These are phyloP conservation scores for Tillandsia fasciculata DNA, from an alignment of 176 grass and related monocot genomes.

Conservation along the genomic window DNA sequence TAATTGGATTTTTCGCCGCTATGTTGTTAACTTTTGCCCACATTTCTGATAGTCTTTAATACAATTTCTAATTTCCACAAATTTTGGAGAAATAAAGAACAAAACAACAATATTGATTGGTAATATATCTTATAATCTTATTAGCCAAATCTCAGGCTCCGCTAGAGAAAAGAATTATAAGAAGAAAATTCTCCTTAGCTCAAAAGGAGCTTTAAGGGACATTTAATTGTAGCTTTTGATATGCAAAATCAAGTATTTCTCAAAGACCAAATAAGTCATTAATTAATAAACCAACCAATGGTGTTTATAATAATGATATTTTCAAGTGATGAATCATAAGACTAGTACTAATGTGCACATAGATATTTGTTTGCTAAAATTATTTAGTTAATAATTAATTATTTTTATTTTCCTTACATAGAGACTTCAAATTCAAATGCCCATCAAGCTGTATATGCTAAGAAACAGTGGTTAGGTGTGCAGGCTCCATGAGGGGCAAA, in stretches of 20 bases:
- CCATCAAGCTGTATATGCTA: conserved; percentile 27
- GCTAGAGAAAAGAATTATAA: neutral
- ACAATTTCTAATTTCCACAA: neutral
- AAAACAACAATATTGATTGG: neutral
- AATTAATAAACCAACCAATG: no score
- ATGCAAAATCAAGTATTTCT: no score
- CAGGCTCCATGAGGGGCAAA: conserved; percentile 40
- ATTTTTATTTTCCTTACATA: neutral
- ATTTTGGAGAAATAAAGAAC: neutral
- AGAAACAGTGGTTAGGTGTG: conserved; percentile 30
- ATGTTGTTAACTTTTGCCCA: neutral
- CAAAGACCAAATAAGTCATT: no score
- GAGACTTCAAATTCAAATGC: conserved; percentile 20
- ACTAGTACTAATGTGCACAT: neutral
- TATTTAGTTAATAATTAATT: no score
- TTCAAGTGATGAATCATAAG: no score
- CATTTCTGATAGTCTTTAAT: neutral
- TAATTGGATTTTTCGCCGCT: neutral
- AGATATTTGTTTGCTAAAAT: conserved; percentile 7
- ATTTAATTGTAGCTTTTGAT: neutral
- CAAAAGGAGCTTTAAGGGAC: neutral
- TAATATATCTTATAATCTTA: neutral
- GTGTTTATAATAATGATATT: neutral
- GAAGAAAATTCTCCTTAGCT: neutral
- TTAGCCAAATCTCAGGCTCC: neutral